Evolutionary conservation across 164 flowering plant species (phyloP), one percentile per base, ranked within the genome.

Genomic region (Nelumbo lutea): DNA sequence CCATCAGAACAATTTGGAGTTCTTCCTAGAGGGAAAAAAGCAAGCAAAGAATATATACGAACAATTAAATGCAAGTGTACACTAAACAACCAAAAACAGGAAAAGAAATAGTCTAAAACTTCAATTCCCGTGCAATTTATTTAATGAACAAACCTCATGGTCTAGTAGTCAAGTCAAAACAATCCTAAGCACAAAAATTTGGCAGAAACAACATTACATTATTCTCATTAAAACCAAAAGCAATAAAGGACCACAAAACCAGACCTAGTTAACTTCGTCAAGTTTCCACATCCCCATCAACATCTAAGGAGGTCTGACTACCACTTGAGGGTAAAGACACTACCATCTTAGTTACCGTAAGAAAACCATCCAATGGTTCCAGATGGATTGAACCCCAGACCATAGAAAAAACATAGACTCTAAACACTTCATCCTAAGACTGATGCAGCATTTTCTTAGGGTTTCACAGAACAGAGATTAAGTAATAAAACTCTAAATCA

Each of bases 381-480:
- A 3, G 4, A 53, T 4, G 13, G 27, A 53, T 53, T 13, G 14
- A 53, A 53, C 11, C 57, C 4, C 11, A 53, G 14, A 1, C 55
- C 55, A 10, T 51, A 14, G 14, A 53, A 3, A 4, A 11, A 53
- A 53, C n/a, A 27, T 27, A 53, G 57, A 53, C 14, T 53, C 57
- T 53, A 53, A 10, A 13, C 57, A 11, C 57, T 14, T 47, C 58
- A 68, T 42, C 60, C 69, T 66, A 42, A 10, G 14, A 14, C 4
- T 13, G 9, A 55, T 27, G 43, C 39, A 66, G 59, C 63, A 70
- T 44, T 62, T n/a, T 56, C 7, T 15, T 74, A 73, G 76, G 73
- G 75, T 68, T 74, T 70, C 61, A 52, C 13, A 9, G 62, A 79
- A n/a, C 52, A 51, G 14, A n/a, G 57, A 14, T 53, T 13, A 9